Evolutionary conservation across 768 basidiomycete genomes (phyloP).

Genomic region (Leccinum aurantiacum): DNA sequence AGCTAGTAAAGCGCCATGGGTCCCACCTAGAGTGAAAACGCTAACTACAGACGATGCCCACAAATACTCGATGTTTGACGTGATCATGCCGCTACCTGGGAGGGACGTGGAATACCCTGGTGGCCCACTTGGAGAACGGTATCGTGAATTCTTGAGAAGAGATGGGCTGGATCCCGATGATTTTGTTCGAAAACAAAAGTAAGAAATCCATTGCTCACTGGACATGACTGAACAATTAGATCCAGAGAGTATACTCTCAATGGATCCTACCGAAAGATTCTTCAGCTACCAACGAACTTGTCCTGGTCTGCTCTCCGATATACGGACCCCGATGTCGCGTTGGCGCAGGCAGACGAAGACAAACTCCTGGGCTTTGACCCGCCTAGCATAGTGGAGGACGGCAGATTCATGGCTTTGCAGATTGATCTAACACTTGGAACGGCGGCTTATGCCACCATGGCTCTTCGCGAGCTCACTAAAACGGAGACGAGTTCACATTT

Average conservation of each 20-base stretch:
- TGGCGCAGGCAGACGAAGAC: constrained; percentile 96
- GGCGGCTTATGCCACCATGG: constrained; percentile 98
- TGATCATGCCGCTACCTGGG: constrained; percentile 96
- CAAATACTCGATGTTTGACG: constrained; percentile 88
- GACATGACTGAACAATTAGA: constrained; percentile 10
- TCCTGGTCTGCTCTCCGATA: constrained; percentile 84
- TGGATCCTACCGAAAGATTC: constrained; percentile 90
- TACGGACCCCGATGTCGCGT: constrained; percentile 88
- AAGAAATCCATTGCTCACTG: constrained; percentile 23
- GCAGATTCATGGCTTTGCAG: constrained; percentile 86
- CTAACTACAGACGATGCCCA: constrained; percentile 75
- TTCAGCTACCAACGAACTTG: constrained; percentile 81
- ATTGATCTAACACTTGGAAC: constrained; percentile 84
- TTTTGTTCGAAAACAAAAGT: constrained; percentile 90
- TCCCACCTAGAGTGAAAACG: constrained; percentile 70
- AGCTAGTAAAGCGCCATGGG: constrained; percentile 45
- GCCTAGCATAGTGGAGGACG: constrained; percentile 64
- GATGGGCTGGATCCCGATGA: constrained; percentile 92
- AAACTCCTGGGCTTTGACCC: constrained; percentile 78
- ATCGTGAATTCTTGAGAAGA: constrained; percentile 72
- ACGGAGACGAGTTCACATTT: constrained; percentile 92
- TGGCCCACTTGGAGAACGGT: constrained; percentile 82
- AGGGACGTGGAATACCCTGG: constrained; percentile 92
- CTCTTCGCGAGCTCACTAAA: constrained; percentile 91
- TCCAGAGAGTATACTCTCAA: constrained; percentile 85